These are phyloP conservation scores for Malassezia yamatoensis DNA, from an alignment of 1,284 basidiomycete genomes.

Conservation along the genomic window DNA sequence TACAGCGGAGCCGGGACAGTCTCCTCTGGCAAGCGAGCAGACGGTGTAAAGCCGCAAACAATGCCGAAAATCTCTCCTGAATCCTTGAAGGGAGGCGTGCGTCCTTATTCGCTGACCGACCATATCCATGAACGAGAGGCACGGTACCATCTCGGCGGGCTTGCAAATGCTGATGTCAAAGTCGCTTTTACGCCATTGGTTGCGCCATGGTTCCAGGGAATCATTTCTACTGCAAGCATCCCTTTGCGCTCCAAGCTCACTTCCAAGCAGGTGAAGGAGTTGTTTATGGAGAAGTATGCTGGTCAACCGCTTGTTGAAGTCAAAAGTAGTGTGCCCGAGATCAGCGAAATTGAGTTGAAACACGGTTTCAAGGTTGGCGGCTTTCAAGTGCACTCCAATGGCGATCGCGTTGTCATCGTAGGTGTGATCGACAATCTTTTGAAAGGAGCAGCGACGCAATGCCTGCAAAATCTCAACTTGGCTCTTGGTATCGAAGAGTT, in stretches of 20 bases:
- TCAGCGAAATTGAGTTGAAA: conserved; percentile 65
- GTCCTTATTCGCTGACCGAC: conserved; percentile 82
- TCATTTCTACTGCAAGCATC: conserved; percentile 73
- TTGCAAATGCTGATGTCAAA: conserved; percentile 53
- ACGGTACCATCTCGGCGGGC: conserved; percentile 63
- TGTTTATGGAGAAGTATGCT: conserved; percentile 71
- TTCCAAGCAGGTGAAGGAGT: conserved; percentile 62
- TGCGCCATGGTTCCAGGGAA: conserved; percentile 92
- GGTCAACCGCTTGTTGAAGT: conserved; percentile 63
- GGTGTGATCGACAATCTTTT: conserved; percentile 71
- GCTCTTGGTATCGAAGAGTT: conserved; percentile 85
- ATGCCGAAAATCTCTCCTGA: conserved; percentile 71
- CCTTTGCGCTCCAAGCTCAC: conserved; percentile 60
- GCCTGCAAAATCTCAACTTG: conserved; percentile 88
- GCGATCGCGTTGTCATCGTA: conserved; percentile 81
- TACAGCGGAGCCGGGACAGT: conserved; percentile 91
- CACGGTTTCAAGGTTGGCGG: conserved; percentile 88
- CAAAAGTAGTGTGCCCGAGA: conserved; percentile 62
- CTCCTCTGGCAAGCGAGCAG: conserved; percentile 44
- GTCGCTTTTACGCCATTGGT: conserved; percentile 80
- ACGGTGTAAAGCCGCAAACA: conserved; percentile 49
- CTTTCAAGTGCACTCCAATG: conserved; percentile 79
- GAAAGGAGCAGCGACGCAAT: conserved; percentile 96
- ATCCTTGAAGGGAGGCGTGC: conserved; percentile 64
- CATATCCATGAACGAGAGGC: conserved; percentile 98